A percentile compares a stretch with the other conserved stretches of the same genome.
Evolutionary conservation across 306 rosid genomes (phyloP).

Genomic region (Spatholobus suberectus): DNA sequence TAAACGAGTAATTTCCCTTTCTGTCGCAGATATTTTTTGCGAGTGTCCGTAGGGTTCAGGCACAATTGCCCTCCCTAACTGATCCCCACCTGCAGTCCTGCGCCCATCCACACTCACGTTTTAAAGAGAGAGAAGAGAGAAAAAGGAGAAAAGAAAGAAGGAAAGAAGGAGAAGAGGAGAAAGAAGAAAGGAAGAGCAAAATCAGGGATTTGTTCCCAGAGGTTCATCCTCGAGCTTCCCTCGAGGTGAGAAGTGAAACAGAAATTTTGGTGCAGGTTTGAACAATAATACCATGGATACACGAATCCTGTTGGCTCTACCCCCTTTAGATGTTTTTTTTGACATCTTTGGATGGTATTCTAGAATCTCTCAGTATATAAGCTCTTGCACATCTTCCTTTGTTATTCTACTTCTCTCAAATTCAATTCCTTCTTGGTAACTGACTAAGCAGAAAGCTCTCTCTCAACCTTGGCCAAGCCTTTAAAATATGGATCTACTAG

Average conservation of each 20-base stretch:
- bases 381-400: conserved; percentile 87
- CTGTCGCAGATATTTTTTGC: no score
- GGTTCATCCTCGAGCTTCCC: no score
- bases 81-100: no score
- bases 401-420: conserved; percentile 45
- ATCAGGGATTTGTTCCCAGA: no score
- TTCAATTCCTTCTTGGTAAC: conserved; percentile 95
- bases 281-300: conserved; percentile 79
- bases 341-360: conserved; percentile 94
- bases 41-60: no score
- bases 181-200: no score
- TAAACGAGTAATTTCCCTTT: no score
- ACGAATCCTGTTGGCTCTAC: conserved; percentile 79
- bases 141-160: no score
- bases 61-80: no score
- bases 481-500: conserved; percentile 87
- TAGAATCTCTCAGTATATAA: conserved; percentile 78
- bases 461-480: conserved; percentile 90
- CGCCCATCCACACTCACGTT: no score
- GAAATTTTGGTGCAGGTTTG: background rate
- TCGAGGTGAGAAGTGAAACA: conserved; percentile 12
- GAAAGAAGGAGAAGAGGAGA: no score
- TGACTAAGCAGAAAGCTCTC: conserved; percentile 89
- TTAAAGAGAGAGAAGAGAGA: no score
- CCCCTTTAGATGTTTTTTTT: conserved; percentile 80